A percentile compares a stretch with the other conserved stretches of the same genome.
phyloP scores from a whole-genome alignment of 2,329 filamentous ascomycete species.

The Pestalotiopsis sp. region DNA sequence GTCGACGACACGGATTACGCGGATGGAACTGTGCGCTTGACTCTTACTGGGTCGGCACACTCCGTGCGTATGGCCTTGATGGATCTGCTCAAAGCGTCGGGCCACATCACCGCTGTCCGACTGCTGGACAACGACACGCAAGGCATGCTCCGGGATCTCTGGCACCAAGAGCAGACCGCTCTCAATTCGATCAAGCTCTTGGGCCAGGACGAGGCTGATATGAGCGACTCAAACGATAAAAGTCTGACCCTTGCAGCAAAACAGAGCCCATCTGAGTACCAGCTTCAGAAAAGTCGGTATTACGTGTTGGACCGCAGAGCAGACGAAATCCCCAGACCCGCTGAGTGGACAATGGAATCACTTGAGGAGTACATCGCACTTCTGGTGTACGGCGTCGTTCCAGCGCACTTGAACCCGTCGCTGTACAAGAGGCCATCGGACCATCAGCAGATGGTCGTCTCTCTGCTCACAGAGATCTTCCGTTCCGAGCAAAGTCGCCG shows the following conservation, averaged over 20 bases:
- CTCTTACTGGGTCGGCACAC: constrained; percentile 25
- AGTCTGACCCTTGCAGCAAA: constrained; percentile 20
- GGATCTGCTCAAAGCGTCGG: constrained; percentile 25
- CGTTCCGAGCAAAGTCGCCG: constrained; percentile 20
- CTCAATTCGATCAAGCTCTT: constrained; percentile 16
- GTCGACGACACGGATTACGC: constrained; percentile 18
- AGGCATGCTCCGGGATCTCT: constrained; percentile 17
- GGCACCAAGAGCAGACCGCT: constrained; percentile 11
- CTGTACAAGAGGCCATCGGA: constrained; percentile 22
- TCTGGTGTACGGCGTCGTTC: constrained; percentile 26
- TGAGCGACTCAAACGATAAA: constrained; percentile 15
- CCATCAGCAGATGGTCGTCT: constrained; percentile 28
- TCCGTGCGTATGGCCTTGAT: constrained; percentile 25
- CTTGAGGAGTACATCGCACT: constrained; percentile 29
- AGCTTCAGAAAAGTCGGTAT: constrained; percentile 13
- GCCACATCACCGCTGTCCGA: constrained; percentile 25
- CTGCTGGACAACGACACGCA: constrained; percentile 20
- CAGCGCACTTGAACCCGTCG: constrained; percentile 19
- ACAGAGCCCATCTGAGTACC: not conserved
- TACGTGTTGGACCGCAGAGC: constrained; percentile 23
- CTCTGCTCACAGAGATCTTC: constrained; percentile 26
- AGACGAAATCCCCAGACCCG: constrained; percentile 25
- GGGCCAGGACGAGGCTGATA: constrained; percentile 12
- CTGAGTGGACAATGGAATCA: constrained; percentile 26
- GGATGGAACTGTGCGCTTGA: constrained; percentile 22